Conservation (phyloP, 768 basidiomycete genomes). For the Mycena indigotica region DNA sequence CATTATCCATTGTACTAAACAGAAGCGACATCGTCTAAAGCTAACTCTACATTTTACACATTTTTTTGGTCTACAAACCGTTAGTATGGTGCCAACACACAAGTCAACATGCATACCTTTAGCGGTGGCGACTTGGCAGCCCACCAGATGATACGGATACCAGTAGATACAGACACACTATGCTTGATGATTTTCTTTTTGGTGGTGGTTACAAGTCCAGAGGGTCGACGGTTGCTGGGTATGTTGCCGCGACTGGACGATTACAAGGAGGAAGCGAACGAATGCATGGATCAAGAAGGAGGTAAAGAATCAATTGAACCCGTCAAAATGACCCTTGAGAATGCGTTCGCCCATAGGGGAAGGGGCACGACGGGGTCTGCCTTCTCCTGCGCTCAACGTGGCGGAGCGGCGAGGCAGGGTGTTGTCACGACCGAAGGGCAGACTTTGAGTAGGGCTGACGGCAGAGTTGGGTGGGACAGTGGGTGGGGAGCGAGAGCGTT, state of each 20-base stretch:
- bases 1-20: background rate
- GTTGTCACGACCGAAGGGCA: conserved; percentile 29
- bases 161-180: background rate
- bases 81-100: background rate
- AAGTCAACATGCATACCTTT: background rate
- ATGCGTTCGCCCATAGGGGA: conserved; percentile 92
- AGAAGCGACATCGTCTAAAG: background rate
- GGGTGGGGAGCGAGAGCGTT: conserved; percentile 38
- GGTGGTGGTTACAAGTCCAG: background rate
- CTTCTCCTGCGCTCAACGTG: conserved; percentile 48
- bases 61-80: background rate
- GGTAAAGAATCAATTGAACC: conserved; percentile 87
- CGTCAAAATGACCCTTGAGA: conserved; percentile 88
- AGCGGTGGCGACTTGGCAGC: background rate
- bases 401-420: conserved; percentile 59
- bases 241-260: background rate
- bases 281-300: too few relatives aligned
- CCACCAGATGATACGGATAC: background rate
- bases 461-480: conserved; percentile 57
- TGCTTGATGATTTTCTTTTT: too few relatives aligned
- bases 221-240: background rate
- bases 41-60: background rate
- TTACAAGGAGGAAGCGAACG: background rate
- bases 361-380: conserved; percentile 66
- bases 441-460: conserved; percentile 39